Evolutionary conservation across 2,329 filamentous ascomycete species (phyloP), one percentile per base, ranked within the genome.

Genomic region (Apiospora sp.): DNA sequence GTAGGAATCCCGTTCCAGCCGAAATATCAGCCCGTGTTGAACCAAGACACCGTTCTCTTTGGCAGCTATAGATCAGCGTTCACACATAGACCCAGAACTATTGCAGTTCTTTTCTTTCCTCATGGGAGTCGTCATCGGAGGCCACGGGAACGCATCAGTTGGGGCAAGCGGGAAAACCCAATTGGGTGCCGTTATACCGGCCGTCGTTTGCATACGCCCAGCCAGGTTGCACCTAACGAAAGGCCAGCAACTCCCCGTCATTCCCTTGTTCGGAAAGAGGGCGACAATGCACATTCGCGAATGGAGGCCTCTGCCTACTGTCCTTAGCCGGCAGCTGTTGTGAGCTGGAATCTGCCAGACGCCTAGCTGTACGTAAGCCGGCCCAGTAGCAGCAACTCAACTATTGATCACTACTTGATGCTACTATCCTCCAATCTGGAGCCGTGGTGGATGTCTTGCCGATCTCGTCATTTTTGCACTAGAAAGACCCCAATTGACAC

Each of bases 281-380:
- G 27, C 51, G 34, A 34, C 14, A 13, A 16, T 19, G 27, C 16
- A 34, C 4, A 58, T 19, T 22, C 19, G 51, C 34, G 58, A 41
- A 64, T 5, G 58, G 58, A 64, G 58, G 58, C 58, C 58, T 64
- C 58, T 64, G 58, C 58, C 37, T 30, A 14, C 51, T 64, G 58
- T 12, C 58, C 14, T 64, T 64, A 64, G 34, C 34, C 54, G 54
- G 30, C 54, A 61, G 22, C 30, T 61, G 30, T 27, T 61, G 54
- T n/a, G 54, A 37, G 30, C 27, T 30, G 4, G 27, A 30, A 30
- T 30, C 27, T 30, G 27, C 30, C 58, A 64, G 34, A 64, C 13
- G 19, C 22, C 8, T 34, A 22, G 30, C 54, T 64, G 34, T 41
- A 64, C 30, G 58, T 41, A 64, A 64, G 34, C 30, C 58, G n/a